phyloP scores from a whole-genome alignment of 176 grass and related monocot genomes.

The Eleusine coracana region DNA sequence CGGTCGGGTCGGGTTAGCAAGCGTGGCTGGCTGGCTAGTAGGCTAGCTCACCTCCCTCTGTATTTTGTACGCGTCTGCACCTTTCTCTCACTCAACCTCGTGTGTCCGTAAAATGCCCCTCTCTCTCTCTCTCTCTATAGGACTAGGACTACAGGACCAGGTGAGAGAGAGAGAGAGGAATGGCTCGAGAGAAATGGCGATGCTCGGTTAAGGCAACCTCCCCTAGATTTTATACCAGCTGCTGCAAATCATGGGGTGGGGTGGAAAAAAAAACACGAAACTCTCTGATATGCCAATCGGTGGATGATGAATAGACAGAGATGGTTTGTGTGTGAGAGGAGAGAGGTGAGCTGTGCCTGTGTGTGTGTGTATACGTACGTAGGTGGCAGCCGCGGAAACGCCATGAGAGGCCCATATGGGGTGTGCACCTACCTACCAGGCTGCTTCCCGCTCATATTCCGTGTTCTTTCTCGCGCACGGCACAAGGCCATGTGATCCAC shows the following conservation, averaged over 20 bases:
- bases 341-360: conserved; percentile 32
- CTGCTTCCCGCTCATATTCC: conserved; percentile 52
- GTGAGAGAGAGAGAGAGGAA: background rate
- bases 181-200: too few species aligned
- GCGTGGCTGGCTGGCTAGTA: too few species aligned
- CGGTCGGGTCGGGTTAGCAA: conserved; percentile 30
- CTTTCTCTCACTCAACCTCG: background rate
- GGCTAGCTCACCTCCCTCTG: conserved; percentile 1
- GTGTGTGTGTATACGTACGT: conserved; percentile 1
- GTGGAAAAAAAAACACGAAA: background rate
- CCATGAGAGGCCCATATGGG: conserved; percentile 30
- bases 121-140: background rate
- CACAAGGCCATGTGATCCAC: conserved; percentile 39
- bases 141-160: too few species aligned
- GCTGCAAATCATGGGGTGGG: background rate
- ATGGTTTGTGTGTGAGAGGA: background rate
- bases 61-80: conserved; percentile 24
- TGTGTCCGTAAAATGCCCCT: too few species aligned
- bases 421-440: conserved; percentile 43
- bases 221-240: background rate
- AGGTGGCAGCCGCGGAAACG: conserved; percentile 12
- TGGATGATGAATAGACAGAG: background rate
- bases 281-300: too few species aligned
- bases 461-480: conserved; percentile 6
- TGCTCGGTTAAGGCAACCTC: conserved; percentile 6